These are phyloP conservation scores for Bipolaris oryzae DNA, from an alignment of 2,329 filamentous ascomycete genomes.

Conservation along the genomic window DNA sequence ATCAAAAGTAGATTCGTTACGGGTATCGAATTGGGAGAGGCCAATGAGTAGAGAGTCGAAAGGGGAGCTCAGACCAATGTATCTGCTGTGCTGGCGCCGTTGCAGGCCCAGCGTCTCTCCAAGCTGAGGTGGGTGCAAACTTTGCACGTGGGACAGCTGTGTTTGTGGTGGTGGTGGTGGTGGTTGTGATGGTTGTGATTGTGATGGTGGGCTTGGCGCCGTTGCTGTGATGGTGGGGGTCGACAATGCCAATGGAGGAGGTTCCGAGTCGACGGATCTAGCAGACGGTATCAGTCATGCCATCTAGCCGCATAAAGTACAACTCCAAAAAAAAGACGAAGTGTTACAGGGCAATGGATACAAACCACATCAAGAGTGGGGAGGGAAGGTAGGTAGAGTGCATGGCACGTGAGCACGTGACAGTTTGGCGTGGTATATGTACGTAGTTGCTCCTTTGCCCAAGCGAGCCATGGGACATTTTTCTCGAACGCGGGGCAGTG, in stretches of 20 bases:
- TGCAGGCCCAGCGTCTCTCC: conserved; percentile 71
- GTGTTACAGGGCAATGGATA: background rate
- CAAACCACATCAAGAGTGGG: background rate
- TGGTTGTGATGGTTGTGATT: conserved; percentile 3
- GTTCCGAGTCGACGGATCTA: conserved; percentile 49
- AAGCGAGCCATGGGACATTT: conserved; percentile 17
- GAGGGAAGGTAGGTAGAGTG: conserved; percentile 4
- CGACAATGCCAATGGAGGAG: conserved; percentile 48
- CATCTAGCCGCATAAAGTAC: conserved; percentile 8
- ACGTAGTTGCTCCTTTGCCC: conserved; percentile 5
- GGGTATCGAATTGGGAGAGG: conserved; percentile 77
- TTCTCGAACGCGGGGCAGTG: conserved; percentile 16
- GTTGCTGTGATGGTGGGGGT: conserved; percentile 50
- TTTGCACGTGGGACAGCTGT: conserved; percentile 37
- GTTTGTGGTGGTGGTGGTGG: conserved; percentile 34
- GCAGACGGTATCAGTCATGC: conserved; percentile 34
- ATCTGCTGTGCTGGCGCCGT: conserved; percentile 78
- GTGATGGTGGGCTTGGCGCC: conserved; percentile 45
- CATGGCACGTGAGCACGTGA: conserved; percentile 33
- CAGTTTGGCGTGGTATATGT: background rate
- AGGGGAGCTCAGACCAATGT: conserved; percentile 82
- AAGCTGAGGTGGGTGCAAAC: conserved; percentile 45
- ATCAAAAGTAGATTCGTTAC: conserved; percentile 78
- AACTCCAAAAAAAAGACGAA: conserved; percentile 2
- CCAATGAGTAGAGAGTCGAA: conserved; percentile 85